Evolutionary conservation across 148 eudicot species (phyloP).

Genomic region (Vaccinium vitisidaea): DNA sequence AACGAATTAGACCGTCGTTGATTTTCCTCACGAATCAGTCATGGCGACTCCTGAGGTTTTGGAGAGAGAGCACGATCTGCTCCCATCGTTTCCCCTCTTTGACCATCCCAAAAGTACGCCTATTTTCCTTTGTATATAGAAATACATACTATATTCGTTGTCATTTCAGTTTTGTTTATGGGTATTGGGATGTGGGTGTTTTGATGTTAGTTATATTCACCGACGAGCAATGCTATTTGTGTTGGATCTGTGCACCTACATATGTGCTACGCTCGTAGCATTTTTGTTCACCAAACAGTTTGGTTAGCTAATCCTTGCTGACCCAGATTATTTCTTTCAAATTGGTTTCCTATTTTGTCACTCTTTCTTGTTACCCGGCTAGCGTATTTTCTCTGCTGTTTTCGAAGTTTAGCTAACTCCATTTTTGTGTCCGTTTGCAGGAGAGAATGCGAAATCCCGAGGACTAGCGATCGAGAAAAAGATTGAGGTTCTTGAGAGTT

Average conservation of each 20-base stretch:
- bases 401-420: neutral
- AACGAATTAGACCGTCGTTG: too few relatives aligned
- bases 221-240: neutral
- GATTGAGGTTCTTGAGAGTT: constrained; percentile 77
- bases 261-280: too few relatives aligned
- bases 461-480: constrained; percentile 72
- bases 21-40: constrained; percentile 12
- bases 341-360: neutral
- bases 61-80: constrained; percentile 50
- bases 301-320: neutral
- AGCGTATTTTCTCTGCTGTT: neutral
- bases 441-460: constrained; percentile 53
- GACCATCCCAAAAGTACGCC: constrained; percentile 49
- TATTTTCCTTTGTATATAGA: too few relatives aligned
- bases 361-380: neutral
- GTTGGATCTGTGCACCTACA: too few relatives aligned
- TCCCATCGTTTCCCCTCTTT: constrained; percentile 52
- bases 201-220: neutral
- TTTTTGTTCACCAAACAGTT: neutral
- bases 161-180: neutral
- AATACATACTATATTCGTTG: neutral
- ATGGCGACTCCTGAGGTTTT: constrained; percentile 60
- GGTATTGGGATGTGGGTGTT: neutral
- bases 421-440: constrained; percentile 33
- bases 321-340: neutral